Base-by-base conservation (phyloP, 805 yeast genomes). In the Saturnispora saitoi region DNA sequence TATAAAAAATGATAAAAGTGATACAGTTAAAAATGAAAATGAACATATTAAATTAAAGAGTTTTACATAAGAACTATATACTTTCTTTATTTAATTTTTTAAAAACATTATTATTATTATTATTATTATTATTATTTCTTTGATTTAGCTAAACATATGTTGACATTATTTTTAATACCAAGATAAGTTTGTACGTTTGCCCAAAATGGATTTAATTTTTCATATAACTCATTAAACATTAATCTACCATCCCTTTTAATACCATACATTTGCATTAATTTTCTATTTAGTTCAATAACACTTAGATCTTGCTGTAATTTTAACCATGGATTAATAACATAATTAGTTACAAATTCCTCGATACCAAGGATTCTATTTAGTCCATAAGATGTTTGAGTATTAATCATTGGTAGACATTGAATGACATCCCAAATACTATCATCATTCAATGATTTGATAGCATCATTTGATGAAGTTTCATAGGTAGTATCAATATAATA, bases 401-500 rank as follows among this genome's bases (percentile, higher is more conserved):
- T 73, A 11, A 83, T 71, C 39, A 83, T 70, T 15, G 71, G 65
- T 12, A 66, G 62, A 59, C 87, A 80, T 22, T 59, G 52, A 0
- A 80, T 30, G 4, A 69, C 47, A 11, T 70, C 64, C 89, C 88
- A 84, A 1, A 60, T 65, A 9, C 54, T 38, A 2, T 49, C 39
- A 42, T 52, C 52, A 60, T 66, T 12, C 30, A 51, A 34, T 19
- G 58, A 28, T 9, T 31, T 48, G 19, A 47, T 45, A 22, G 49
- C 50, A 5, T 49, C 32, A 51, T 78, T 85, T 22, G 75, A 77
- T 17, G 58, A 59, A 17, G 69, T 73, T 1, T 75, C 70, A 48
- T 71, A 69, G 42, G 72, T 65, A 38, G 82, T 72, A 63, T 90
- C 97, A 38, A 90, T 67, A 48, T 77, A 76, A 57, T 75, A 89